These are phyloP conservation scores for Candida caryicola DNA, from an alignment of 805 yeast species.

Conservation along the genomic window DNA sequence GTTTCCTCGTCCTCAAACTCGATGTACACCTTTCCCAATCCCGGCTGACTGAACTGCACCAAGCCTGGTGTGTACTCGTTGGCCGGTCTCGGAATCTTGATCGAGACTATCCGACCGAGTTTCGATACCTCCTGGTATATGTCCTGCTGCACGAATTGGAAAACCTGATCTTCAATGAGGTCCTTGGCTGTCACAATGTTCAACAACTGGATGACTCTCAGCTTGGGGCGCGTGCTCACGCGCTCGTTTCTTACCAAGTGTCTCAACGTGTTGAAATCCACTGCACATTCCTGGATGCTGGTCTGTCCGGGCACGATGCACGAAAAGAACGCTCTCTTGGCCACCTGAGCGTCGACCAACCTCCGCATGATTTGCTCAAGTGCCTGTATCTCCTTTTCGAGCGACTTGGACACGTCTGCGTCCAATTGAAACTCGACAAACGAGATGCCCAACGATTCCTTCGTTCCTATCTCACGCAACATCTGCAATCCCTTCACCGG, in stretches of 20 bases:
- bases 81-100: constrained; percentile 63
- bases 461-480: constrained; percentile 46
- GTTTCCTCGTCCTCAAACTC: constrained; percentile 53
- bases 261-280: constrained; percentile 36
- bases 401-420: constrained; percentile 11
- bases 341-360: constrained; percentile 12
- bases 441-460: constrained; percentile 55
- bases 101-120: constrained; percentile 49
- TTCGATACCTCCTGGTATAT: constrained; percentile 48
- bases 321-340: constrained; percentile 30
- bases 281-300: constrained; percentile 35
- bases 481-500: constrained; percentile 40
- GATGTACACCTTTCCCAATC: constrained; percentile 70
- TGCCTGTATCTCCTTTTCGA: constrained; percentile 13
- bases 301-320: constrained; percentile 30
- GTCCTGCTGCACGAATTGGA: constrained; percentile 50
- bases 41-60: constrained; percentile 43
- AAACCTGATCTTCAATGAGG: constrained; percentile 48
- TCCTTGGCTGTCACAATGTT: constrained; percentile 69
- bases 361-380: constrained; percentile 13
- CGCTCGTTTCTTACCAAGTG: constrained; percentile 36
- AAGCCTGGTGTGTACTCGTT: constrained; percentile 45
- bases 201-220: constrained; percentile 60
- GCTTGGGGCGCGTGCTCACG: constrained; percentile 36
- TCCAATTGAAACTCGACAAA: constrained; percentile 45